Percentiles rank a stretch among this genome's conserved stretches.
These are phyloP conservation scores for Xylaria sp. DNA, from an alignment of 2,329 filamentous ascomycete genomes.

Conservation along the genomic window DNA sequence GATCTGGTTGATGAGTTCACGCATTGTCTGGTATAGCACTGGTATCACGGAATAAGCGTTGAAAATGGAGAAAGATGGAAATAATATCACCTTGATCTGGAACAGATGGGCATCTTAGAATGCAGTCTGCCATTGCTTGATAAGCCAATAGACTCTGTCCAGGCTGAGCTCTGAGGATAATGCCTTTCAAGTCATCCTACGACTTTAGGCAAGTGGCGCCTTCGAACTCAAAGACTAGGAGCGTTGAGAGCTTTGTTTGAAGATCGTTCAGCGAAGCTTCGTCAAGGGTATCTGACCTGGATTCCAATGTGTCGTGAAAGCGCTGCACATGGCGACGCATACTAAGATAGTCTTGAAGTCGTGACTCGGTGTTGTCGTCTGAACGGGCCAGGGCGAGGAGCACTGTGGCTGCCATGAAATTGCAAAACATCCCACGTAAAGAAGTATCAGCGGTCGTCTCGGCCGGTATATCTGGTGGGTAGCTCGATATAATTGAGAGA, in stretches of 20 bases:
- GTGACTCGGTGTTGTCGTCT: constrained; percentile 60
- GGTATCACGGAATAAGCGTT: constrained; percentile 22
- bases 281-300: constrained; percentile 54
- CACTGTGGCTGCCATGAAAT: constrained; percentile 71
- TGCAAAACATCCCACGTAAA: constrained; percentile 73
- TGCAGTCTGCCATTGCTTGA: constrained; percentile 73
- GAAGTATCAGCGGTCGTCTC: constrained; percentile 60
- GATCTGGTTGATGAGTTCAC: constrained; percentile 76
- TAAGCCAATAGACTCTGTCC: constrained; percentile 61
- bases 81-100: constrained; percentile 60
- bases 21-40: constrained; percentile 66
- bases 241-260: constrained; percentile 68
- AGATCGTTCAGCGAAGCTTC: constrained; percentile 64
- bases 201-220: constrained; percentile 72
- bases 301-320: constrained; percentile 64
- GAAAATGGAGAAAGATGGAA: background rate
- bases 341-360: constrained; percentile 70
- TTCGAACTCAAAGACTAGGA: constrained; percentile 85
- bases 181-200: constrained; percentile 72
- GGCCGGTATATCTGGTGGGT: constrained; percentile 59
- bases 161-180: constrained; percentile 64
- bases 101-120: constrained; percentile 64
- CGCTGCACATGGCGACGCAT: constrained; percentile 69
- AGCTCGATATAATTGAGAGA: constrained; percentile 62
- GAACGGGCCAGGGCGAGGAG: constrained; percentile 64